Evolutionary conservation across 2,329 filamentous ascomycete genomes (phyloP), one percentile per base, ranked within the genome.

Genomic region (Lithohypha guttulata): DNA sequence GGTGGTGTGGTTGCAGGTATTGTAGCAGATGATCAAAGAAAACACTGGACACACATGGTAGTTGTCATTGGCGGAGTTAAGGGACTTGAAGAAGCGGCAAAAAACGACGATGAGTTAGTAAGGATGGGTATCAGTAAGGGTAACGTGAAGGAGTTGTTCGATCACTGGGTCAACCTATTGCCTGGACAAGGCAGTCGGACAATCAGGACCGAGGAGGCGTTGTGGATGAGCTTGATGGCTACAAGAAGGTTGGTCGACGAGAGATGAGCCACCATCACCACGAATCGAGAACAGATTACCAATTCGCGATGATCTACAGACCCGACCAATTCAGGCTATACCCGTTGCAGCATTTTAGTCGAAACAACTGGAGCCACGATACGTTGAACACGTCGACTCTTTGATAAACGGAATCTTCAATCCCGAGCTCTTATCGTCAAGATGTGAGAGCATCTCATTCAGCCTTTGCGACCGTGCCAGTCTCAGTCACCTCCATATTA

Each of bases 131-230:
- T 89, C 10, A 65, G 68, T 4, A 76, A 77, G 22, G 66, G 68
- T 17, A 77, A 75, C 45, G 79, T 78, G 6, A 73, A 68, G 48
- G 75, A 84, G 48, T 57, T 89, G 35, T 93, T 93, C 56, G 85
- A 93, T 59, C 70, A 79, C 50, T 93, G 84, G 84, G 69, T 93
- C 13, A 84, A 93, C 57, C 69, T 91, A 30, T 68, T 86, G 47
- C 82, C 84, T 3, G 75, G 77, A 1, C 85, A 93, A 58, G 84
- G 84, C 1, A 89, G 82, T 56, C 69, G 84, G 51, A 85, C 79
- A 1, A 89, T 93, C 45, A 66, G 82, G 45, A 91, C 84, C 0
- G 84, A 93, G 51, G 85, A 93, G 61, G 84, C 84, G 1, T 62
- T 93, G 13, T 83, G 81, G 63, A 74, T 91, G 54, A 83, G 78